Percentiles rank a stretch among this genome's conserved stretches.
phyloP scores from a whole-genome alignment of 441 rosid genomes.

The Brassica balearica region DNA sequence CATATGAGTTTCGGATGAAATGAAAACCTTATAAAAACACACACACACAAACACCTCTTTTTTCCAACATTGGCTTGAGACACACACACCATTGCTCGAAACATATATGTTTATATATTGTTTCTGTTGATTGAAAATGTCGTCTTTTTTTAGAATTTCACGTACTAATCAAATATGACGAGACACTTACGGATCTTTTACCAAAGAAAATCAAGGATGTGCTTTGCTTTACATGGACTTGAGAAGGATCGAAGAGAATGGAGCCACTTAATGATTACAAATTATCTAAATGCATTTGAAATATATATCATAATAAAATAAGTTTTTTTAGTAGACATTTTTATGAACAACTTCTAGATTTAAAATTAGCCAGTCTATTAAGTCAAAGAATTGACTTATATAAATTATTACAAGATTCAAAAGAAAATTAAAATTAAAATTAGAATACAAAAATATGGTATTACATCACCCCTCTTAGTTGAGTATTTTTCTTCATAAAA shows the following conservation, averaged over 20 bases:
- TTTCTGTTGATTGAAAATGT: not conserved
- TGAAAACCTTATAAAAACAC: not conserved
- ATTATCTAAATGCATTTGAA: not conserved
- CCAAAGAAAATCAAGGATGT: constrained; percentile 8
- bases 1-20: not conserved
- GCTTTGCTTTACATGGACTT: constrained; percentile 57
- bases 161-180: not conserved
- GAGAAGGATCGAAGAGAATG: constrained; percentile 74
- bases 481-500: not conserved
- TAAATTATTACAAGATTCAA: not conserved
- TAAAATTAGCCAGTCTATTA: not conserved
- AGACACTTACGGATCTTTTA: constrained; percentile 16
- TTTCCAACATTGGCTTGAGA: not conserved
- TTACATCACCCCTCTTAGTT: constrained; percentile 2
- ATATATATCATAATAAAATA: not conserved
- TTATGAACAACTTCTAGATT: constrained; percentile 2
- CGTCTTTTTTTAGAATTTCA: constrained; percentile 4
- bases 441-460: not conserved
- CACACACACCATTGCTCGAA: constrained; percentile 1
- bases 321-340: not conserved
- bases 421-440: not conserved
- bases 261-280: constrained; percentile 45
- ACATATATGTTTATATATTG: not conserved
- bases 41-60: not conserved
- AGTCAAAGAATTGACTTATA: not conserved